These are phyloP conservation scores for Juncus inflexus DNA, from an alignment of 176 grass and related monocot genomes.

Conservation along the genomic window DNA sequence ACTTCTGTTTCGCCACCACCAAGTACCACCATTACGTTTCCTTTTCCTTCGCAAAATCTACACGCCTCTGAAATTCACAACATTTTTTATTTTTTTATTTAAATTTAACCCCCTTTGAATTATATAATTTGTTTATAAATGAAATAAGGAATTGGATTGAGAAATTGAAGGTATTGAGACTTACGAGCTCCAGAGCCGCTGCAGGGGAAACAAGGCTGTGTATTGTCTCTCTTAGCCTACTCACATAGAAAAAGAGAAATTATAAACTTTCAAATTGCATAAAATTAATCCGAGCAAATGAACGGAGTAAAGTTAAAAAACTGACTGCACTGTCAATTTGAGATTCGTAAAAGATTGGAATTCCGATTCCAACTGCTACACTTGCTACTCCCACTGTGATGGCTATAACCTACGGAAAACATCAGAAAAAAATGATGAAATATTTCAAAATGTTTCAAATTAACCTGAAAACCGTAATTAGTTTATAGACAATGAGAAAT, in stretches of 20 bases:
- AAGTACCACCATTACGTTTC: constrained; percentile 62
- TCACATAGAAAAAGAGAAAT: constrained; percentile 3
- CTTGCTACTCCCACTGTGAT: constrained; percentile 88
- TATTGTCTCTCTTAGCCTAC: constrained; percentile 94
- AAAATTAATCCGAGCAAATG: not conserved
- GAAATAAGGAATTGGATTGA: not conserved
- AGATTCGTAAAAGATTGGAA: constrained; percentile 89
- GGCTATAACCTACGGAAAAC: constrained; percentile 51
- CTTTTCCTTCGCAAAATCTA: constrained; percentile 80
- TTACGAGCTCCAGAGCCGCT: constrained; percentile 82
- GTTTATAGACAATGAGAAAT: not conserved
- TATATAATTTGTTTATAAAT: not conserved
- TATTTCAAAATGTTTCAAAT: not conserved
- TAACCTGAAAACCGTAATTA: too few relatives aligned
- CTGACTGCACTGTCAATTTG: constrained; percentile 90
- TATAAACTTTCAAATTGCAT: not conserved
- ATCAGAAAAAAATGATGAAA: not conserved
- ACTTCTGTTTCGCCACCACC: constrained; percentile 72
- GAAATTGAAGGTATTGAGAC: constrained; percentile 7
- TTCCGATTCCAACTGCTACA: constrained; percentile 72
- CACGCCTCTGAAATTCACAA: constrained; percentile 56
- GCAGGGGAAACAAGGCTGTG: constrained; percentile 90
- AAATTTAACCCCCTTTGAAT: constrained; percentile 6
- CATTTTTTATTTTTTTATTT: not conserved
- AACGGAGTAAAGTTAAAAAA: constrained; percentile 8